Conservation (phyloP, 75 land plant species). For the Pseudotsuga menziesii region DNA sequence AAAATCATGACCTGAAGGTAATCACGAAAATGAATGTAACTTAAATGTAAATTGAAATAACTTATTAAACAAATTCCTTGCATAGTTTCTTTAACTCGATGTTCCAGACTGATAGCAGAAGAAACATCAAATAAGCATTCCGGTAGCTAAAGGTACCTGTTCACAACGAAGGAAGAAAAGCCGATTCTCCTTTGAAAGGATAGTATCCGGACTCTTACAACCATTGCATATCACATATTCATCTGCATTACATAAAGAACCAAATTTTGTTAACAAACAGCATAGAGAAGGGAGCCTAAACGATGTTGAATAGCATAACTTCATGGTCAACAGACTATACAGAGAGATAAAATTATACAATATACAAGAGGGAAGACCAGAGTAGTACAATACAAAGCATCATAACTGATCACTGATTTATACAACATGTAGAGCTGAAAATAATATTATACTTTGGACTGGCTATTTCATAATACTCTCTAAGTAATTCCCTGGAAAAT, state of each 20-base stretch:
- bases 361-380: no score
- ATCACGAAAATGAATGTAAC: neutral
- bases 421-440: no score
- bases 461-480: neutral
- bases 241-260: conserved; percentile 35
- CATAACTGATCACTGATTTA: no score
- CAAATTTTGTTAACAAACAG: conserved; percentile 1
- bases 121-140: neutral
- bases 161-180: conserved; percentile 88
- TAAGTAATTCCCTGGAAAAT: neutral
- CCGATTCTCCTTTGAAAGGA: conserved; percentile 84
- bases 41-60: neutral
- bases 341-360: no score
- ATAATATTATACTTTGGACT: no score
- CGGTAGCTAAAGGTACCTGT: conserved; percentile 40
- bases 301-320: neutral
- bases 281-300: neutral
- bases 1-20: neutral
- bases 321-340: no score
- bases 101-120: neutral
- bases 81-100: neutral
- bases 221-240: conserved; percentile 92
- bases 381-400: no score
- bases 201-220: conserved; percentile 92
- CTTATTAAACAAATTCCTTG: neutral